A percentile compares a stretch with the other conserved stretches of the same genome.
These are phyloP conservation scores for Syzygium jambos DNA, from an alignment of 345 rosid genomes.

Conservation along the genomic window DNA sequence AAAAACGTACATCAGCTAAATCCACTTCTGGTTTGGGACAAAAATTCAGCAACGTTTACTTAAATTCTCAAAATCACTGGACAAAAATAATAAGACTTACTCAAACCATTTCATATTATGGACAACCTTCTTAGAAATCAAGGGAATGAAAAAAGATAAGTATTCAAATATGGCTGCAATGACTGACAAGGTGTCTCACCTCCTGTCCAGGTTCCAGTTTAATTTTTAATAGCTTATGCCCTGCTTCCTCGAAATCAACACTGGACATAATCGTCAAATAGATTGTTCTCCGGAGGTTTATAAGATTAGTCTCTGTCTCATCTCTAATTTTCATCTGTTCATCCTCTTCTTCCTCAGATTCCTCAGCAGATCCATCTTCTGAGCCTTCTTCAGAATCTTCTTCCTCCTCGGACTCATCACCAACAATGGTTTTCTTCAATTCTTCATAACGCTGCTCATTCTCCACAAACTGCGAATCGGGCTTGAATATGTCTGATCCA, in stretches of 20 bases:
- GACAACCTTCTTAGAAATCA: neutral
- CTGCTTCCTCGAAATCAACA: conserved; percentile 97
- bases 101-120: neutral
- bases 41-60: neutral
- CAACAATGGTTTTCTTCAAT: conserved; percentile 77
- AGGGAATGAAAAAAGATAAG: neutral
- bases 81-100: neutral
- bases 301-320: conserved; percentile 95
- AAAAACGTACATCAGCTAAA: neutral
- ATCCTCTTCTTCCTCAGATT: conserved; percentile 65
- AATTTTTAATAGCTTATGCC: conserved; percentile 88
- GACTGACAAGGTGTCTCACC: conserved; percentile 28
- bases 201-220: conserved; percentile 98
- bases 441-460: conserved; percentile 85
- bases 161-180: neutral
- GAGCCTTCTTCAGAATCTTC: conserved; percentile 66
- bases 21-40: neutral
- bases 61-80: neutral
- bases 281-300: conserved; percentile 93
- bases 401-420: conserved; percentile 79
- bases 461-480: conserved; percentile 75
- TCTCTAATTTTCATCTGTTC: conserved; percentile 70
- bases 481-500: conserved; percentile 26
- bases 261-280: conserved; percentile 97
- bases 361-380: conserved; percentile 47